Conservation (phyloP, 2,329 filamentous ascomycete species). For the Aspergillus neoniger region DNA sequence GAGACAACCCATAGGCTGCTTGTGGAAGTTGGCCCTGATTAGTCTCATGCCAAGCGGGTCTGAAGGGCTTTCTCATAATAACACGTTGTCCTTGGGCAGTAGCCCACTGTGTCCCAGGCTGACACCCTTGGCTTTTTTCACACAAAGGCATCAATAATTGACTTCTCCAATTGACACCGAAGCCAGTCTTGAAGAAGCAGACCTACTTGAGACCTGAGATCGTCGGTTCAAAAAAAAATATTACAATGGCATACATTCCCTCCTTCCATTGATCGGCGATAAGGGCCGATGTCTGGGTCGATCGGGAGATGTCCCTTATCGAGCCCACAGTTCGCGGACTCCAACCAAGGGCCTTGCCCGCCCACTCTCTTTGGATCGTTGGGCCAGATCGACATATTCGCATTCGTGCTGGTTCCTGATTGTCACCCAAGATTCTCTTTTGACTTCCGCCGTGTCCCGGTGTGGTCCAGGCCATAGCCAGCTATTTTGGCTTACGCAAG, state of each 20-base stretch:
- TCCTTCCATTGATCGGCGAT: conserved; percentile 2
- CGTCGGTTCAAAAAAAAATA: background rate
- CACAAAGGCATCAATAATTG: background rate
- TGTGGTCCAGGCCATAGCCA: background rate
- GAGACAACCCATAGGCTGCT: background rate
- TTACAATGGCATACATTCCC: background rate
- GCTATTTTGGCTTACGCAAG: background rate
- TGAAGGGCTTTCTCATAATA: background rate
- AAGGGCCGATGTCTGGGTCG: background rate
- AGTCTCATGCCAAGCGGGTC: background rate
- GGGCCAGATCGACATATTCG: background rate
- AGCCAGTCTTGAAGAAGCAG: background rate
- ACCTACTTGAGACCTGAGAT: background rate
- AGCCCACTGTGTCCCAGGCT: background rate
- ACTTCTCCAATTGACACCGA: background rate
- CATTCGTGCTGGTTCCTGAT: background rate
- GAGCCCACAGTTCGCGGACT: background rate
- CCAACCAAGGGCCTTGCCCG: background rate
- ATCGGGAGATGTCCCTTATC: background rate
- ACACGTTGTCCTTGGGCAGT: background rate
- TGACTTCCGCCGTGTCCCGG: background rate
- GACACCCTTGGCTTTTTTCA: background rate
- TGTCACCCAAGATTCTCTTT: background rate
- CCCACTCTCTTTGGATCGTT: background rate
- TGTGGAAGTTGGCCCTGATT: background rate